Base-by-base conservation (phyloP, 768 basidiomycete species). In the Leccinum pellstonianum region DNA sequence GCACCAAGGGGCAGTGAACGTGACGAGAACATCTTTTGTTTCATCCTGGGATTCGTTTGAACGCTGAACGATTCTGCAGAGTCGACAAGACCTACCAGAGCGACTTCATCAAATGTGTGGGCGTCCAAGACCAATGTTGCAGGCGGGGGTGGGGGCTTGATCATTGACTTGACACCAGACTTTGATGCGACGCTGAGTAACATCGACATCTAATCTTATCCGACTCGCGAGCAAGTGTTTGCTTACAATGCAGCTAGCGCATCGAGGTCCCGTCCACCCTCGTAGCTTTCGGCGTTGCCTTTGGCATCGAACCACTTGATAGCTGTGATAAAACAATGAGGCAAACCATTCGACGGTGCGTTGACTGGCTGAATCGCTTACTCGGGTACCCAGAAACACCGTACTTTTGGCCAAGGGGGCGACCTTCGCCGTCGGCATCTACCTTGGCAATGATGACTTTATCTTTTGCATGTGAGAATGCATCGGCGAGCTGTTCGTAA, bases 381-480 rank as follows among this genome's bases (percentile, higher is more conserved):
- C 93, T 96, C 15, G 94, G 94, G 77, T 81, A 96, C 33, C 93
- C 93, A 12, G 80, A 84, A 21, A 96, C 89, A 12, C 83, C 93
- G 68, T 85, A 93, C 75, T 87, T 85, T 64, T 83, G 74, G 58
- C 91, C 95, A 46, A 94, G 69, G 3, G 86, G 79, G 66, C 86
- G 87, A 53, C 94, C 95, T 46, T 71, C 87, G 53, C 93, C 93
- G 69, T 98, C 95, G 1, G 94, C 94, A 64, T 98, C 94, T 11
- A 95, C 87, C 70, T 96, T 96, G 55, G 93, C 95, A 65, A 98
- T 83, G 54, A 92, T 67, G 21, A 98, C 90, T 70, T 91, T 92
- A 69, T 93, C 87, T 62, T 88, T 88, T 55, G 81, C 84, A 56
- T 88, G 83, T 4, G 82, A 76, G 70, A 86, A 98, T n/a, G 90